Conservation (phyloP, 73 alveolate genomes). For the Blepharisma japonicum region DNA sequence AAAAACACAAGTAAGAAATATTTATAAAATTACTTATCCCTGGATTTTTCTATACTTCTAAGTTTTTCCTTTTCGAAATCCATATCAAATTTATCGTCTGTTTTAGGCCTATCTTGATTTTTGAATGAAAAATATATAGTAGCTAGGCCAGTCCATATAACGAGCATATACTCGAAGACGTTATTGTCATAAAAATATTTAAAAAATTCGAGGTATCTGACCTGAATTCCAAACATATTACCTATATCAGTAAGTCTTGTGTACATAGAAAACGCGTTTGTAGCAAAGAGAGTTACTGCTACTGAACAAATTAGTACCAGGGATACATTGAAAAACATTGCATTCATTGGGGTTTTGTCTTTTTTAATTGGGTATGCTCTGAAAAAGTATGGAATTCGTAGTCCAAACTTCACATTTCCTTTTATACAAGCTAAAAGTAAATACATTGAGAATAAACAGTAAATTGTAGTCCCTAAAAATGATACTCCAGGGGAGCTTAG, state of each 20-base stretch:
- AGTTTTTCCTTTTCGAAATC: slow-evolving; percentile 26
- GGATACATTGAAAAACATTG: slow-evolving; percentile 67
- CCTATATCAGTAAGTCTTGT: slow-evolving; percentile 62
- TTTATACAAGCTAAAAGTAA: slow-evolving; percentile 65
- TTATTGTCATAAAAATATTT: slow-evolving; percentile 58
- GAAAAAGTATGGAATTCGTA: slow-evolving; percentile 67
- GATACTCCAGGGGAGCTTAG: slow-evolving; percentile 61
- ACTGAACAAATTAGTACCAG: slow-evolving; percentile 71
- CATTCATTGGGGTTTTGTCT: slow-evolving; percentile 84
- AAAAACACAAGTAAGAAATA: too few species aligned
- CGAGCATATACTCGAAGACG: slow-evolving; percentile 59
- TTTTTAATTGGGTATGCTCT: slow-evolving; percentile 77
- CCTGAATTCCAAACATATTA: slow-evolving; percentile 61
- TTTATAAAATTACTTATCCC: too few species aligned
- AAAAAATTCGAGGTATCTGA: slow-evolving; percentile 67
- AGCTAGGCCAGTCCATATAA: slow-evolving; percentile 61
- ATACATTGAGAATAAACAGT: slow-evolving; percentile 66
- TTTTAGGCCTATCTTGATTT: slow-evolving; percentile 30
- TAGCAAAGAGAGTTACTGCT: slow-evolving; percentile 61
- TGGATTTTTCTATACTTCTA: neutral
- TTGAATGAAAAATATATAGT: slow-evolving; percentile 41
- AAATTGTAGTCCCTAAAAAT: slow-evolving; percentile 61
- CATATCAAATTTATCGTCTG: neutral
- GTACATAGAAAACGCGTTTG: slow-evolving; percentile 59
- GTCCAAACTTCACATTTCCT: slow-evolving; percentile 87